Evolutionary conservation across 2,329 filamentous ascomycete genomes (phyloP), one percentile per base, ranked within the genome.

Genomic region (Fusarium decemcellulare): DNA sequence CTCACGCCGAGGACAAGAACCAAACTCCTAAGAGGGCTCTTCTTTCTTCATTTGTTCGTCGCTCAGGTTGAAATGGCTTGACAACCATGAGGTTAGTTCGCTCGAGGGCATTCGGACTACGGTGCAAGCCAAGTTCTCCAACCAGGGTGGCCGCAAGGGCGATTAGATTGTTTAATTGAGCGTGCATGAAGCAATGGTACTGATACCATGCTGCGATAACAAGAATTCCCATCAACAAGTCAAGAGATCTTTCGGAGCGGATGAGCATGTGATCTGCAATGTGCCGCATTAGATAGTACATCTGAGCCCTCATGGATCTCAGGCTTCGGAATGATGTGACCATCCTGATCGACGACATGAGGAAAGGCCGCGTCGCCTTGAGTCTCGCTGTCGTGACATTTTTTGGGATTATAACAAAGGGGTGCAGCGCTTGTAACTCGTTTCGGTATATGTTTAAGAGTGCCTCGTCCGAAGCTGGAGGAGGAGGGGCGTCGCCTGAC

Each of bases 1-100:
- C 77, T 84, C 72, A 88, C 86, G 82, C 81, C 10, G 85, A 87
- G 14, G 80, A 83, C 32, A 89, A 65, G 62, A 87, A 88, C 83
- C 86, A 89, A 2, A 85, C 83, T 0, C 85, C 87, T 1, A 87
- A 77, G 1, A 88, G 77, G 0, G 83, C 80, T n/a, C 87, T 80
- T 10, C 83, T 80, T 64, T 89, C 87, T 40, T 88, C 87, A 8
- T 85, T 82, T 0, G 83, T 85, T 5, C 85, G 81, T 3, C 75
- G 73, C 23, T 71, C 75, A 1, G 81, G 78, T 32, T 78, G 71
- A 15, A 79, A 78, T 0, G 82, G 82, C 23, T 81, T 76, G 4
- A 82, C 76, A 4, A 84, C 78, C 74, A 85, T 78, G 9, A 85
- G 65, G 30, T 78, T 80, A 0, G 80, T 81, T 36, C 81, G 79